A percentile compares a stretch with the other conserved stretches of the same genome.
These are phyloP conservation scores for Myxozyma neglecta DNA, from an alignment of 805 yeast species.

Conservation along the genomic window DNA sequence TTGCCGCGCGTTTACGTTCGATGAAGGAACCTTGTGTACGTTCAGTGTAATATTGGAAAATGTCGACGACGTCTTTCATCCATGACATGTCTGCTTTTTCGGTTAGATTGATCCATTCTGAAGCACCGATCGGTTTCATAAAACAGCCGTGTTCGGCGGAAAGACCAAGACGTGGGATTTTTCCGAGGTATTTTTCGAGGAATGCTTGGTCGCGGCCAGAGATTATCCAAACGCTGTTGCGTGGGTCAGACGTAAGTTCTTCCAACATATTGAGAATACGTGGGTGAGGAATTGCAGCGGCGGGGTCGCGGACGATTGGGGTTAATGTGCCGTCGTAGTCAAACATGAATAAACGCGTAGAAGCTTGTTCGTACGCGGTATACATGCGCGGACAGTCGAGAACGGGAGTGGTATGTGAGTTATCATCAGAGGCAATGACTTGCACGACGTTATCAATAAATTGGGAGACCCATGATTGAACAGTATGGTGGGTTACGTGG, in stretches of 20 bases:
- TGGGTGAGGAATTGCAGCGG: conserved; percentile 94
- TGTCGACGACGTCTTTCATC: conserved; percentile 78
- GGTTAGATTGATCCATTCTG: conserved; percentile 80
- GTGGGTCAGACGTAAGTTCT: conserved; percentile 67
- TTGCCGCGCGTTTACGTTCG: conserved; percentile 87
- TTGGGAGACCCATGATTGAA: conserved; percentile 70
- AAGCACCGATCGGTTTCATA: conserved; percentile 60
- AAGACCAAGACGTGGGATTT: conserved; percentile 61
- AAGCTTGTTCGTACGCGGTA: conserved; percentile 58
- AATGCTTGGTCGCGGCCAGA: conserved; percentile 93
- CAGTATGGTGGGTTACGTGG: conserved; percentile 66
- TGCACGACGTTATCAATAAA: conserved; percentile 33
- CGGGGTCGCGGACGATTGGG: conserved; percentile 94
- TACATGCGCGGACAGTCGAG: conserved; percentile 68
- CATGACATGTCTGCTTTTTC: conserved; percentile 87
- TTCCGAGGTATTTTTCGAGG: conserved; percentile 85
- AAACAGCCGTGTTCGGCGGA: conserved; percentile 99
- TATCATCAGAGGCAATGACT: conserved; percentile 43
- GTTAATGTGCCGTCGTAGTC: conserved; percentile 98
- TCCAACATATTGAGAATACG: conserved; percentile 61
- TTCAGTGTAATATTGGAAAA: conserved; percentile 73
- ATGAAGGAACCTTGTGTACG: conserved; percentile 87
- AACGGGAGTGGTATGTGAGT: conserved; percentile 71
- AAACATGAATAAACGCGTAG: conserved; percentile 71
- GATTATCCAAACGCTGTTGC: conserved; percentile 89